Evolutionary conservation across 2,329 filamentous ascomycete species (phyloP).

Genomic region (Aspergillus felis): DNA sequence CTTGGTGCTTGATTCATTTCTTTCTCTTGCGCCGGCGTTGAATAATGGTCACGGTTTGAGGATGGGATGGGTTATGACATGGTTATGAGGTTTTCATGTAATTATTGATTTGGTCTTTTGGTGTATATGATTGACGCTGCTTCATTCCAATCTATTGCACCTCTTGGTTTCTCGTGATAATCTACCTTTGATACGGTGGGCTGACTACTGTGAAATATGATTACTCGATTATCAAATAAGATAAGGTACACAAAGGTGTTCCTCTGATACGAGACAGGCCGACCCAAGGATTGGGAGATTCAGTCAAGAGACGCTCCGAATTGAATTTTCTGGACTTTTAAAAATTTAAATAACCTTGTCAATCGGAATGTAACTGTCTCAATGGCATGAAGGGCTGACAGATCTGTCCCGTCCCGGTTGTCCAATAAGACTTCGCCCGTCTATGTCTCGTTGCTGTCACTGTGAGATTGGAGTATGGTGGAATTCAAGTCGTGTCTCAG

Average conservation of each 20-base stretch:
- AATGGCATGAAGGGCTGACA: no score
- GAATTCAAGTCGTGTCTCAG: no score
- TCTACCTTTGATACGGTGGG: background rate
- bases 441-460: no score
- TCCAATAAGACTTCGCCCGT: no score
- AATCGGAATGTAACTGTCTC: no score
- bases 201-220: background rate
- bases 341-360: background rate
- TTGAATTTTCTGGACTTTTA: no score
- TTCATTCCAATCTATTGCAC: background rate
- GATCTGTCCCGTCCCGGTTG: no score
- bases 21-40: conserved; percentile 1
- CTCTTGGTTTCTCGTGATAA: background rate
- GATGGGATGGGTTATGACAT: background rate
- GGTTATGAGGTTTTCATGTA: background rate
- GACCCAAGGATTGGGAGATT: background rate
- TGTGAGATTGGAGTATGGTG: no score
- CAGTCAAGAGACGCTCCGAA: no score
- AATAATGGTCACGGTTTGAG: background rate
- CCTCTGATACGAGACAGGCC: conserved; percentile 5
- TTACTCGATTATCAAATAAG: no score
- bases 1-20: conserved; percentile 11
- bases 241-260: background rate
- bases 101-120: background rate
- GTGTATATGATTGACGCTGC: background rate